Conservation (phyloP, 2,329 filamentous ascomycete species). For the Hypoxylon sp. region DNA sequence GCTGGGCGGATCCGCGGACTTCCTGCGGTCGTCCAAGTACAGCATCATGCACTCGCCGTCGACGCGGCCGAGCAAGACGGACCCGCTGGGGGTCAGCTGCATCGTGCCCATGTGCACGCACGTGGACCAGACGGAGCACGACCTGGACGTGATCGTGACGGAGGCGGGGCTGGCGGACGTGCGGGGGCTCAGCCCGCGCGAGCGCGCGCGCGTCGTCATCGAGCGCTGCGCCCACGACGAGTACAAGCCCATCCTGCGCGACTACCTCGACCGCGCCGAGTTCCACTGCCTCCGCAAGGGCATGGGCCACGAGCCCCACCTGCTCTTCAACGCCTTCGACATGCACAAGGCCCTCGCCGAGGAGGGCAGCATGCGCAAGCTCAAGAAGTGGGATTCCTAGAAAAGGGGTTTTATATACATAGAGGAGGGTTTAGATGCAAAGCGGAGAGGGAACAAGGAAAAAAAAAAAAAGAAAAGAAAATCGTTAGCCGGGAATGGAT, state of each 20-base stretch:
- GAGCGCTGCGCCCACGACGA: slow-evolving; percentile 86
- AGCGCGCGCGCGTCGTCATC: slow-evolving; percentile 85
- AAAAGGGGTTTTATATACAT: not conserved
- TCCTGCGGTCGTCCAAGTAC: slow-evolving; percentile 76
- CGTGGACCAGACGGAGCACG: slow-evolving; percentile 91
- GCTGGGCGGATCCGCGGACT: slow-evolving; percentile 76
- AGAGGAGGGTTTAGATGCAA: not conserved
- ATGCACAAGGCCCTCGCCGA: slow-evolving; percentile 85
- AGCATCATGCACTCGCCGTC: slow-evolving; percentile 93
- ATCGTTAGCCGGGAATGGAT: no score
- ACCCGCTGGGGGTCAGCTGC: slow-evolving; percentile 81
- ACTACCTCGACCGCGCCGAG: slow-evolving; percentile 87
- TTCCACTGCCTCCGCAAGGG: slow-evolving; percentile 85
- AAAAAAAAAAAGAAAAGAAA: no score
- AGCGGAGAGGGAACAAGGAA: no score
- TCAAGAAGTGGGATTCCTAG: slow-evolving; percentile 72
- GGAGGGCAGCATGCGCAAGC: slow-evolving; percentile 86
- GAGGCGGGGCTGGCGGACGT: slow-evolving; percentile 83
- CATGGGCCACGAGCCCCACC: slow-evolving; percentile 88
- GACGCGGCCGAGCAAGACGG: slow-evolving; percentile 80
- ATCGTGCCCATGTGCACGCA: slow-evolving; percentile 96
- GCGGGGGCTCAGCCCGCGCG: slow-evolving; percentile 78
- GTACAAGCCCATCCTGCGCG: slow-evolving; percentile 80
- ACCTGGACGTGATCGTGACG: slow-evolving; percentile 87
- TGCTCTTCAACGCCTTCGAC: slow-evolving; percentile 86